phyloP scores from a whole-genome alignment of 208 protist genomes.

The Jaenimonas drosophilae region DNA sequence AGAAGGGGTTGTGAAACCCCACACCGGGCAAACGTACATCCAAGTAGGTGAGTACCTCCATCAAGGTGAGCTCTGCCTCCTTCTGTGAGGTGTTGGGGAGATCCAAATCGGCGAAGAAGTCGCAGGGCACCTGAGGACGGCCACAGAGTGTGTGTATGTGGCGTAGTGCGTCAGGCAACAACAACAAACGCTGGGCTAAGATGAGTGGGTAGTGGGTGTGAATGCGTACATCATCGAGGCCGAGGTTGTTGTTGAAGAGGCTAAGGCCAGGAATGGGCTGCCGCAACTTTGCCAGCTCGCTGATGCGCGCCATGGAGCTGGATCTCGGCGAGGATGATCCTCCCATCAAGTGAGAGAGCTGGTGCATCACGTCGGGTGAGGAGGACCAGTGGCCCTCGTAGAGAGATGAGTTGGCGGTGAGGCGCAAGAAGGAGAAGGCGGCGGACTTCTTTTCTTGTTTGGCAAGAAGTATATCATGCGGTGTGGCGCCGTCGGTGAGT shows the following conservation, averaged over 20 bases:
- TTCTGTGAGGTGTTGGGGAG: slow-evolving; percentile 25
- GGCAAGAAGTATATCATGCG: slow-evolving; percentile 33
- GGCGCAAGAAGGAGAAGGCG: slow-evolving; percentile 60
- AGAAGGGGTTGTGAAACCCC: slow-evolving; percentile 65
- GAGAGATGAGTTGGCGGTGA: slow-evolving; percentile 17
- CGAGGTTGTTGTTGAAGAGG: slow-evolving; percentile 40
- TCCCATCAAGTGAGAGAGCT: slow-evolving; percentile 6
- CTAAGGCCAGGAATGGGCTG: slow-evolving; percentile 6
- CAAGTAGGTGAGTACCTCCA: slow-evolving; percentile 71
- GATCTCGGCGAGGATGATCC: neutral
- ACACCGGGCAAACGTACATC: slow-evolving; percentile 64
- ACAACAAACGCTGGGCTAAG: slow-evolving; percentile 57
- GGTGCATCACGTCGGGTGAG: slow-evolving; percentile 10
- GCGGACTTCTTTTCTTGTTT: slow-evolving; percentile 47
- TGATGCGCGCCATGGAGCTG: neutral
- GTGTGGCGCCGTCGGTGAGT: slow-evolving; percentile 19
- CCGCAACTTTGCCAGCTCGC: neutral
- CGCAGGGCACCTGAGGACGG: slow-evolving; percentile 69
- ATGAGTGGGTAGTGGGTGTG: slow-evolving; percentile 41
- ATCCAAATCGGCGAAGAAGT: slow-evolving; percentile 79
- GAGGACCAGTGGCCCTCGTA: slow-evolving; percentile 25
- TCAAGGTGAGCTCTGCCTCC: slow-evolving; percentile 32
- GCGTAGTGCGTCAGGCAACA: slow-evolving; percentile 46
- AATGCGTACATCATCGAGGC: slow-evolving; percentile 18
- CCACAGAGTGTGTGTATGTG: slow-evolving; percentile 68